Evolutionary conservation across 176 grass and related monocot species (phyloP), one percentile per base, ranked within the genome.

Genomic region (Rhynchospora pubera): DNA sequence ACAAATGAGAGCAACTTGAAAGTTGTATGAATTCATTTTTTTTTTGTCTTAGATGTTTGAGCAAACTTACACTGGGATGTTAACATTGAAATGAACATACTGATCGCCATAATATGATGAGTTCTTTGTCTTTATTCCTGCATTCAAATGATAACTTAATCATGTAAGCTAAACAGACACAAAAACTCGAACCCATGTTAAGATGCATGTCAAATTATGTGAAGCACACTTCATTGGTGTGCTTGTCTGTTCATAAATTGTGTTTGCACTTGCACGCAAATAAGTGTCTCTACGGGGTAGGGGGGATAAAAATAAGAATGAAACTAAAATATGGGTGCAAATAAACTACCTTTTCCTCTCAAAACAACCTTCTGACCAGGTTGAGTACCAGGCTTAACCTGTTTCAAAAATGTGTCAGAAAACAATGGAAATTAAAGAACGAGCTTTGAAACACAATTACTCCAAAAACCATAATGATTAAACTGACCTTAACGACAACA

Each of bases 351-450:
- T 95, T 98, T 98, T 80, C 96, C 96, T 89, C 91, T 95, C 45
- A 97, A 83, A 87, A 94, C 94, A 62, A 97, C 92, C 78, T 97
- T 97, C 84, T 97, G 94, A 88, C 92, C 90, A 85, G 90, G 90
- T 83, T 98, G 96, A 83, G 92, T 94, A 83, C 96, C 92, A 57
- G 96, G 89, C 65, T 91, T 93, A 66, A 98, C 90, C 96, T 98
- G 91, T 21, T 64, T 68, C 34, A 87, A 53, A 61, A 71, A 80
- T 14, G 72, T 0, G 1, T 50, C 24, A 55, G 4, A 77, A 32
- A 18, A 7, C 6, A 77, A 26, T 8, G 56, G 15, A 43, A 8
- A 3, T 8, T 16, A n/a, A 45, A 70, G 48, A 13, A 76, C 21
- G 32, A 51, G 16, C 48, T 77, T 34, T 9, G 15, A 82, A 65